These are phyloP conservation scores for Mucor lusitanicus DNA, from an alignment of 371 early-diverging fungal species.

Conservation along the genomic window DNA sequence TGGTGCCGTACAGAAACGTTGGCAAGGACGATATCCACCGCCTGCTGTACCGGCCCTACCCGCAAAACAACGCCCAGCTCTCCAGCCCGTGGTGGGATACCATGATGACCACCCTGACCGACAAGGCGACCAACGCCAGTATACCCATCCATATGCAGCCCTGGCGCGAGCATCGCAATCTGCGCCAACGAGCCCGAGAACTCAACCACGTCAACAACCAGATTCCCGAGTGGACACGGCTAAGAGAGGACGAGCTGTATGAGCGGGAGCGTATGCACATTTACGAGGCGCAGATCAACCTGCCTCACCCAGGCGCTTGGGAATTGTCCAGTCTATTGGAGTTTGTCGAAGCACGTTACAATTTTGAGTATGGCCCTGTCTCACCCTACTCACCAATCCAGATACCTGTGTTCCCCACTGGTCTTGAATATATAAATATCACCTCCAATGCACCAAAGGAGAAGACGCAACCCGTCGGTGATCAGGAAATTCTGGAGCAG, in stretches of 20 bases:
- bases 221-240: conserved; percentile 28
- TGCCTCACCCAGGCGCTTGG: conserved; percentile 43
- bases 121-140: conserved; percentile 22
- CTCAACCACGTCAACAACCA: conserved; percentile 9
- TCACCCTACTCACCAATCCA: conserved; percentile 36
- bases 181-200: conserved; percentile 22
- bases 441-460: not conserved
- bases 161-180: conserved; percentile 27
- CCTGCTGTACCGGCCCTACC: conserved; percentile 26
- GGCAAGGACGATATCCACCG: conserved; percentile 10
- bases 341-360: conserved; percentile 50
- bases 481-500: conserved; percentile 9
- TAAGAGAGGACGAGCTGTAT: conserved; percentile 20
- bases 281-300: conserved; percentile 44
- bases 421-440: not conserved
- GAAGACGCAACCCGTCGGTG: not conserved
- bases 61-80: conserved; percentile 13
- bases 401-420: conserved; percentile 25
- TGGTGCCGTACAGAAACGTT: conserved; percentile 21
- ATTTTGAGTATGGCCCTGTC: conserved; percentile 47
- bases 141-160: conserved; percentile 34
- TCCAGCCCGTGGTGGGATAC: conserved; percentile 45
- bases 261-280: conserved; percentile 41
- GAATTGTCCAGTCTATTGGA: conserved; percentile 37
- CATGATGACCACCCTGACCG: conserved; percentile 22